phyloP scores from a whole-genome alignment of 2,329 filamentous ascomycete genomes.

The Tolypocladium amazonense region DNA sequence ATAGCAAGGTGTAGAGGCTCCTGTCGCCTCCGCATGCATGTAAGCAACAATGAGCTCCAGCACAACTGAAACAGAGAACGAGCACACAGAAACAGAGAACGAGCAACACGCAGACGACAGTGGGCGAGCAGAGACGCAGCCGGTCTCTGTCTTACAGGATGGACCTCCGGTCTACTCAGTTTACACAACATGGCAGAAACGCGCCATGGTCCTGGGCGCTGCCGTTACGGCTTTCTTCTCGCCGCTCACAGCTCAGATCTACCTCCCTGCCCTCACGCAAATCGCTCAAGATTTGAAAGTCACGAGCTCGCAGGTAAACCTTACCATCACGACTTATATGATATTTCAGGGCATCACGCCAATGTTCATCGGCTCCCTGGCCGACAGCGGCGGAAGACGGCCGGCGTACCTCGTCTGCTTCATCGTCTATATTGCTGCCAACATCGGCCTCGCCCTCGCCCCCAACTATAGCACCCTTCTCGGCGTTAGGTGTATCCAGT shows the following conservation, averaged over 20 bases:
- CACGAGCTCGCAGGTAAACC: constrained; percentile 29
- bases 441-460: constrained; percentile 41
- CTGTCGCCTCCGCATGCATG: neutral
- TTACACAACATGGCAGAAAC: constrained; percentile 28
- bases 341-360: constrained; percentile 51
- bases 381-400: constrained; percentile 42
- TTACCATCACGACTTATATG: constrained; percentile 45
- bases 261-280: constrained; percentile 40
- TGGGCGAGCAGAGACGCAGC: constrained; percentile 8
- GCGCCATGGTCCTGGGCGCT: constrained; percentile 27
- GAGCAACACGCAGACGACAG: neutral
- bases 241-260: constrained; percentile 38
- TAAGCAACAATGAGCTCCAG: neutral
- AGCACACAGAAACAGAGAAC: neutral
- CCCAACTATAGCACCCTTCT: constrained; percentile 39
- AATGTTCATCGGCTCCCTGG: constrained; percentile 43
- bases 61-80: neutral
- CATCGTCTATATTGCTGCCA: constrained; percentile 39
- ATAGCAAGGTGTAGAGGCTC: neutral
- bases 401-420: constrained; percentile 45
- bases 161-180: constrained; percentile 21
- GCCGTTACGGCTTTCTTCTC: constrained; percentile 31
- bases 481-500: constrained; percentile 45
- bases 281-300: constrained; percentile 37
- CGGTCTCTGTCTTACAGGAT: neutral